Percentiles rank a stretch among this genome's conserved stretches.
Conservation (phyloP, 1,284 basidiomycete species). For the Cystobasidium slooffiae region DNA sequence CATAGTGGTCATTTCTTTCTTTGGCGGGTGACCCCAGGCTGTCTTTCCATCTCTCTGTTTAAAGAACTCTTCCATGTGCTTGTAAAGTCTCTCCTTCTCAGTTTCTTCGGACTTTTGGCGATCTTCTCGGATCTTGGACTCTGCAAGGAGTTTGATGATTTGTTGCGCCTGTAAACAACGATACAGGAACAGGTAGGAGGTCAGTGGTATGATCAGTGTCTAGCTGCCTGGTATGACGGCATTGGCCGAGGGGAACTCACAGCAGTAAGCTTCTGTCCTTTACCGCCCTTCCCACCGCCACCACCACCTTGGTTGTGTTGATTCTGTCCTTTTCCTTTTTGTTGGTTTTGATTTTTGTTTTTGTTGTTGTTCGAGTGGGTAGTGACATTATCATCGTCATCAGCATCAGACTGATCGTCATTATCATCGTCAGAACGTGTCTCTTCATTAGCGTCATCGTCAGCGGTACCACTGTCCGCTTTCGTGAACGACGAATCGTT, state of each 20-base stretch:
- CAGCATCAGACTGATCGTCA: conserved; percentile 25
- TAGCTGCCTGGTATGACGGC: too few relatives aligned
- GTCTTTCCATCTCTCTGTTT: conserved; percentile 12
- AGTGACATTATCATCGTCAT: conserved; percentile 13
- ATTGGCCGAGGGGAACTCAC: conserved; percentile 3
- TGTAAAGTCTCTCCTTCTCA: conserved; percentile 23
- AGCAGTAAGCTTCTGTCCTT: conserved; percentile 29
- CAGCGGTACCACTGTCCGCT: background rate
- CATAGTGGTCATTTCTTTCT: background rate
- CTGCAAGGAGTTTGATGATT: conserved; percentile 32
- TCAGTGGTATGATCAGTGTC: background rate
- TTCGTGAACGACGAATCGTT: too few relatives aligned
- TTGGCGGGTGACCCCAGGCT: background rate
- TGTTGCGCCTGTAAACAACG: conserved; percentile 19
- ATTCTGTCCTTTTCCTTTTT: conserved; percentile 16
- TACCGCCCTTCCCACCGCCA: conserved; percentile 19
- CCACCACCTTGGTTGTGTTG: conserved; percentile 27
- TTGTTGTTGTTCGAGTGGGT: background rate
- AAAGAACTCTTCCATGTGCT: conserved; percentile 29
- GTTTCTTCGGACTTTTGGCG: conserved; percentile 8
- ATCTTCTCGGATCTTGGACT: conserved; percentile 38
- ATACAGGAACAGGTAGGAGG: background rate
- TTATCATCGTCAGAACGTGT: conserved; percentile 18
- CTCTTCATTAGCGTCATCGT: conserved; percentile 14
- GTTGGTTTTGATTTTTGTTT: conserved; percentile 21